Evolutionary conservation across 768 basidiomycete genomes (phyloP).

Genomic region (Megacollybia marginata): DNA sequence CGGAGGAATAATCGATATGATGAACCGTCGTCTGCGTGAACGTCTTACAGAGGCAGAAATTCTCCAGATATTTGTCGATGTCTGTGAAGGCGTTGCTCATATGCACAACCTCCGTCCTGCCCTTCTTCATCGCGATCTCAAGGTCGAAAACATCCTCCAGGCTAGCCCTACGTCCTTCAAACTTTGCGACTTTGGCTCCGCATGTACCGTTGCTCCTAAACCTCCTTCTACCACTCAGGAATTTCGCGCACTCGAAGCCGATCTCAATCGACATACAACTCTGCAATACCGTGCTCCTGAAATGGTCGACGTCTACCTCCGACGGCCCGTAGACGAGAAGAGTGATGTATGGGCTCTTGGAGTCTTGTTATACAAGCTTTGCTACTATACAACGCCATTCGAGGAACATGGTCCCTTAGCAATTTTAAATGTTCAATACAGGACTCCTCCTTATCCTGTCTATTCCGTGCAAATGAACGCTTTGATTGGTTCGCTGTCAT

Average conservation of each 20-base stretch:
- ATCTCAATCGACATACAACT: conserved; percentile 92
- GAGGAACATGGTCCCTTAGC: conserved; percentile 97
- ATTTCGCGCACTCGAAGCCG: conserved; percentile 80
- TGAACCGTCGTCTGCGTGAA: conserved; percentile 94
- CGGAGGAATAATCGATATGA: conserved; percentile 99
- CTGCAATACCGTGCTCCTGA: conserved; percentile 98
- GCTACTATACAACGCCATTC: conserved; percentile 99
- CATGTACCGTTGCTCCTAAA: conserved; percentile 61
- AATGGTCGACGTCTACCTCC: conserved; percentile 88
- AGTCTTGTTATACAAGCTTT: conserved; percentile 94
- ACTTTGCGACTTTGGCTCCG: conserved; percentile 96
- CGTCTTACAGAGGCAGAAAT: conserved; percentile 94
- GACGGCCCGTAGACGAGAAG: conserved; percentile 85
- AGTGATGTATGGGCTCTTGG: conserved; percentile 98
- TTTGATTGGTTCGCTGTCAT: conserved; percentile 60
- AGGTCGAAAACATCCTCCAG: conserved; percentile 97
- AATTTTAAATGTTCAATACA: conserved; percentile 94
- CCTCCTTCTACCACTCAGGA: conserved; percentile 78
- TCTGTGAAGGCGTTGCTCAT: conserved; percentile 92
- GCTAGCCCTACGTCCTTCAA: conserved; percentile 82
- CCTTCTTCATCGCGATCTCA: conserved; percentile 93
- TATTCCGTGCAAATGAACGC: conserved; percentile 81
- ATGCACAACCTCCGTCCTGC: conserved; percentile 94
- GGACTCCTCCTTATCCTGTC: conserved; percentile 80
- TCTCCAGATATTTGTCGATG: conserved; percentile 94